Evolutionary conservation across 2,329 filamentous ascomycete species (phyloP), one percentile per base, ranked within the genome.

Genomic region (Aspergillus flavus): DNA sequence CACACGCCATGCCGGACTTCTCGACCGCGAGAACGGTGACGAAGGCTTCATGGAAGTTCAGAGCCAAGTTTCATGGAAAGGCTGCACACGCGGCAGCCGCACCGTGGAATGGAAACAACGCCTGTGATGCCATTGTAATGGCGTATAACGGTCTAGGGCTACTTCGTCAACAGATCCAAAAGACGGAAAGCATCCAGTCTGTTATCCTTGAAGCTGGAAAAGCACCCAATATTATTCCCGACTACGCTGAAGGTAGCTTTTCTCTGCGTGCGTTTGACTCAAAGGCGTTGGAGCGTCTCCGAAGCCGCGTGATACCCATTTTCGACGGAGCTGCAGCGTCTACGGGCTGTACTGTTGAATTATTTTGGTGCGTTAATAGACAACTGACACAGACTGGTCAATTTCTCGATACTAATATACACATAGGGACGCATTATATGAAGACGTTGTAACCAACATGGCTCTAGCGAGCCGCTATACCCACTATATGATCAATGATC

Each of bases 141-240:
- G 39, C 43, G 2, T 45, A 58, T 46, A 48, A 43, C 6, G 43
- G 56, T 6, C 28, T 58, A 19, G 56, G 41, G n/a, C 43, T 48
- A 12, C 43, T 58, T 12, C 41, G 56, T n/a, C 56, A 58, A 11
- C 56, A 58, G 28, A 58, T 58, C 9, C 41, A 46, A 11, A 43
- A 43, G 26, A 58, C 39, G 4, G 56, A 58, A 14, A 43, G 56
- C 30, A 58, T 58, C 10, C 56, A 45, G n/a, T 43, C 39, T 1
- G 56, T 58, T n/a, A 45, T 58, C 1, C 56, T 58, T 6, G 43
- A 58, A n/a, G 56, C 56, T n/a, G 56, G 56, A 2, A 45, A 50
- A 3, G 43, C 39, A 19, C 43, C 56, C 6, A 45, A 45, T 30
- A 45, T 58, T 36, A 48, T 58, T 4, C 56, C 56, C 4, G 39